Percentiles rank a stretch among this genome's conserved stretches.
phyloP scores from a whole-genome alignment of 768 basidiomycete genomes.

The Boletus sp. region DNA sequence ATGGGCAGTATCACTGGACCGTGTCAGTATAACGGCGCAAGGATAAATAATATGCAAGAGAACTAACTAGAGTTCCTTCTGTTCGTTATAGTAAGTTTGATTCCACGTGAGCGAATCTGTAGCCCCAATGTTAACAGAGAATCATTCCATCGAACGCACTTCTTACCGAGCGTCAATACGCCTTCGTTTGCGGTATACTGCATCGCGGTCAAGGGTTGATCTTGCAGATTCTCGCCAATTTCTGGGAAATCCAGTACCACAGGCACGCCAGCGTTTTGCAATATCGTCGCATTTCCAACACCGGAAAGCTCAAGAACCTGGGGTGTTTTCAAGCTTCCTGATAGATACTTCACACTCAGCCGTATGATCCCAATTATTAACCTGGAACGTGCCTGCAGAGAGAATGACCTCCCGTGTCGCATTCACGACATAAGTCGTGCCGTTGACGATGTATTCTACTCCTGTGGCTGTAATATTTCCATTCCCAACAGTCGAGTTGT shows the following conservation, averaged over 20 bases:
- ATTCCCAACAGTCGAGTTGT: not conserved
- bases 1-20: not conserved
- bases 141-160: not conserved
- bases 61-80: not conserved
- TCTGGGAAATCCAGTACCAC: not conserved
- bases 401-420: not conserved
- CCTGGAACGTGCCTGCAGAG: not conserved
- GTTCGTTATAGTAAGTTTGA: not conserved
- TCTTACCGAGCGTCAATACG: not conserved
- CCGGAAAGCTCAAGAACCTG: not conserved
- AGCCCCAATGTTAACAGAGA: not conserved
- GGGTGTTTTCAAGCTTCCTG: not conserved
- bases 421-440: not conserved
- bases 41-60: not conserved
- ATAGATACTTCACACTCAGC: not conserved
- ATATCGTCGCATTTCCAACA: not conserved
- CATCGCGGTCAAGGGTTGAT: not conserved
- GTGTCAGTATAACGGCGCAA: not conserved
- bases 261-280: not conserved
- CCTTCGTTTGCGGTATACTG: not conserved
- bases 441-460: not conserved
- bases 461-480: not conserved
- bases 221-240: slow-evolving; percentile 2
- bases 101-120: not conserved
- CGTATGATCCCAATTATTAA: not conserved